Evolutionary conservation across 169 alveolate genomes (phyloP), one percentile per base, ranked within the genome.

Genomic region (Plasmodium fragile): DNA sequence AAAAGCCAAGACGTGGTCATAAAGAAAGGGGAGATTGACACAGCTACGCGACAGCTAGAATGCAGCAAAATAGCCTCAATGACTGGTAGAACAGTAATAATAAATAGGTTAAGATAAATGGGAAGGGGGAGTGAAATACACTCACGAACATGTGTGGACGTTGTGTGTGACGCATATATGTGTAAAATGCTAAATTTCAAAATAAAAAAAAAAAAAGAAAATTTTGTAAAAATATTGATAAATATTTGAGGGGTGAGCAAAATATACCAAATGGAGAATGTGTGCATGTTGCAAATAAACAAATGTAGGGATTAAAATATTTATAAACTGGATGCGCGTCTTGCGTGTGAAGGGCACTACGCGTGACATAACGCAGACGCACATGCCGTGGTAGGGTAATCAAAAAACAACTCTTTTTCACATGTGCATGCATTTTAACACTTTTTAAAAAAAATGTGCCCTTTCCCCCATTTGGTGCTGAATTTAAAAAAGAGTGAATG

Each of bases 301-400:
- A 65, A 65, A 10, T 13, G n/a, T 25, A 65, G 30, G 41, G 13
- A 22, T 65, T 65, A 65, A 65, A 65, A 65, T 65, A 8, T 65
- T 22, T 65, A 65, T 28, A 65, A 65, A 65, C 41, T 0, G 13
- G 41, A n/a, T 2, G 36, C 25, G 36, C 75, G 41, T 65, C 30
- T 18, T 13, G 75, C 34, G 2, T 59, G 36, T 59, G 36, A 25
- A 25, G 34, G 34, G 16, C 34, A 59, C 28, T 22, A 4, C 75
- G 34, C n/a, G 36, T 65, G 41, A n/a, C 75, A 10, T 65, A 65
- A 65, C 75, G 75, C 32, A 65, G 75, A 65, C 75, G 75, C 30
- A 65, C 36, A 8, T 65, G n/a, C 25, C 75, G n/a, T 65, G 75
- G 75, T 1, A 65, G 75, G 75, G 36, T 16, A n/a, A 65, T 28